Conservation (phyloP, 805 yeast genomes). For the Saccharomycopsis fodiens region DNA sequence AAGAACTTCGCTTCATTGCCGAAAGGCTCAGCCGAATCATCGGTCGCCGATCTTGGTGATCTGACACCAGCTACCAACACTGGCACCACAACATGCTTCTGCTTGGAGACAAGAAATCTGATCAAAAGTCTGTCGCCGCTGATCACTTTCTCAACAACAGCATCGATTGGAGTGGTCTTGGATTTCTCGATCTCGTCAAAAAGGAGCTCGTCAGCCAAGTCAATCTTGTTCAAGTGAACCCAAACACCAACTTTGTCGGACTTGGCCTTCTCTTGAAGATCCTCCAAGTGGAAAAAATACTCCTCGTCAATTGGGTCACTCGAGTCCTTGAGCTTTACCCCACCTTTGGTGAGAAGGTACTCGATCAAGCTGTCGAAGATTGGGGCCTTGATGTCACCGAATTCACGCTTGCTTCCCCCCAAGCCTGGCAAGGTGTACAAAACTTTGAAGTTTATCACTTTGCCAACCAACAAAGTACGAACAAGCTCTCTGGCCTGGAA, state of each 20-base stretch:
- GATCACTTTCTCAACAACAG: conserved; percentile 69
- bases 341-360: conserved; percentile 49
- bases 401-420: conserved; percentile 45
- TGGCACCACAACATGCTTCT: conserved; percentile 50
- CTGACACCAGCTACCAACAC: conserved; percentile 67
- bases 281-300: conserved; percentile 31
- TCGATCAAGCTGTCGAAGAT: conserved; percentile 52
- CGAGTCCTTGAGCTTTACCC: conserved; percentile 54
- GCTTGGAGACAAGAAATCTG: conserved; percentile 41
- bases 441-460: conserved; percentile 50
- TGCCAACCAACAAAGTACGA: conserved; percentile 57
- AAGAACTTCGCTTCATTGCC: conserved; percentile 61
- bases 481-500: conserved; percentile 56
- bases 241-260: conserved; percentile 50
- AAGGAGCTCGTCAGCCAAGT: conserved; percentile 16
- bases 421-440: conserved; percentile 40
- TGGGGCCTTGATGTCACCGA: conserved; percentile 65
- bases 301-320: conserved; percentile 39
- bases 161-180: conserved; percentile 23
- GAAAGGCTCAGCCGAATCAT: conserved; percentile 42
- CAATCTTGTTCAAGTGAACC: conserved; percentile 25
- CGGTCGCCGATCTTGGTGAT: conserved; percentile 52
- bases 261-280: conserved; percentile 44
- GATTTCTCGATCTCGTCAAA: conserved; percentile 13
- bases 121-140: conserved; percentile 72